Base-by-base conservation (phyloP, 78 protist species). In the Planoprotostelium fungivorum region DNA sequence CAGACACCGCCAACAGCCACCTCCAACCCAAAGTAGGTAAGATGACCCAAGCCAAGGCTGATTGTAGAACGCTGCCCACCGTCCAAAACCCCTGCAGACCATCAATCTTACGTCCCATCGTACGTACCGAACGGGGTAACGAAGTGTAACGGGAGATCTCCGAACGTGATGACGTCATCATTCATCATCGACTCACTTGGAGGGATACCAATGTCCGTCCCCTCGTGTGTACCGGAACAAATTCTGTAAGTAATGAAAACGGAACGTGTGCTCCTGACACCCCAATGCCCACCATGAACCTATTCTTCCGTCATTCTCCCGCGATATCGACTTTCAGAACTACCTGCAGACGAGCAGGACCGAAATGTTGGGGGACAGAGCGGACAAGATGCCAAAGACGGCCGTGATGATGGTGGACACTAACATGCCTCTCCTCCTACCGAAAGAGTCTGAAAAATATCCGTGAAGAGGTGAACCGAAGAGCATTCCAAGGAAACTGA, bases 1-100 rank as follows among this genome's bases (percentile, higher is more conserved):
- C n/a, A n/a, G n/a, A n/a, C n/a, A n/a, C n/a, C n/a, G n/a, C n/a
- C n/a, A n/a, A n/a, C n/a, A n/a, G n/a, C n/a, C n/a, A n/a, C n/a
- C n/a, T n/a, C n/a, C n/a, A n/a, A n/a, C n/a, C n/a, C n/a, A n/a
- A n/a, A n/a, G n/a, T n/a, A n/a, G 88, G 39, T 25, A 86, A 5
- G 34, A 86, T 37, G 34, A 37, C 23, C 88, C 39, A 28, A 25
- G 88, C 88, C 5, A 86, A 1, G 29, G 38, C 88, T 1, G 29
- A 9, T 34, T 86, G 38, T 1, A 86, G 25, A 37, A 86, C 36
- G 1, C 38, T 86, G 1, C 88, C 88, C 88, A 86, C n/a, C 9
- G 88, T 86, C 88, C 88, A 86, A 36, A 86, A 86, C n/a, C 29
- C n/a, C 88, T 51, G 73, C 31, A 51, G n/a, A n/a, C n/a, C n/a